phyloP scores from a whole-genome alignment of 345 rosid genomes.

The Eucalyptus rudis region DNA sequence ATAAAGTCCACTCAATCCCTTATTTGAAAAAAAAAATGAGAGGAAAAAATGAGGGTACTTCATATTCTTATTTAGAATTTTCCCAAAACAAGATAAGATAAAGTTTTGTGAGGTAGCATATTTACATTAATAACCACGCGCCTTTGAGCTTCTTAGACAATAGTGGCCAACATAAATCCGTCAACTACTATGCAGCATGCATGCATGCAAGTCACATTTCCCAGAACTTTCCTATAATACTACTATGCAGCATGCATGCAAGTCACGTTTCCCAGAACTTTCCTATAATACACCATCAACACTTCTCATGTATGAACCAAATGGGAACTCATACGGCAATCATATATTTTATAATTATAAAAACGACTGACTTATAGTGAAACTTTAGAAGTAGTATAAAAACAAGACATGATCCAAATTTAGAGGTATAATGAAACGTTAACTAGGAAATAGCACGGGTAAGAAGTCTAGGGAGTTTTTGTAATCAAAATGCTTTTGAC shows the following conservation, averaged over 20 bases:
- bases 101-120: background rate
- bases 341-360: no score
- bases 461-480: background rate
- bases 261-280: no score
- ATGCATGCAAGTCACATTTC: background rate
- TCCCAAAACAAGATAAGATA: background rate
- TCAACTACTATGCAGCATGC: background rate
- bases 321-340: no score
- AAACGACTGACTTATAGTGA: no score
- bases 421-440: background rate
- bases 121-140: background rate
- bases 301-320: background rate
- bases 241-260: no score
- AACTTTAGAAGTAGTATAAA: no score
- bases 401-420: no score
- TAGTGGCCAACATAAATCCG: background rate
- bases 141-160: background rate
- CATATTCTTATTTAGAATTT: no score
- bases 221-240: background rate
- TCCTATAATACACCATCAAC: background rate
- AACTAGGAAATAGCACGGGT: background rate
- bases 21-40: no score
- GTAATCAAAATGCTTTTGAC: background rate
- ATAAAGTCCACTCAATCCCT: fast-evolving
- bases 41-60: no score